Evolutionary conservation across 2,329 filamentous ascomycete genomes (phyloP), one percentile per base, ranked within the genome.

Genomic region (Hypoxylon sp.): DNA sequence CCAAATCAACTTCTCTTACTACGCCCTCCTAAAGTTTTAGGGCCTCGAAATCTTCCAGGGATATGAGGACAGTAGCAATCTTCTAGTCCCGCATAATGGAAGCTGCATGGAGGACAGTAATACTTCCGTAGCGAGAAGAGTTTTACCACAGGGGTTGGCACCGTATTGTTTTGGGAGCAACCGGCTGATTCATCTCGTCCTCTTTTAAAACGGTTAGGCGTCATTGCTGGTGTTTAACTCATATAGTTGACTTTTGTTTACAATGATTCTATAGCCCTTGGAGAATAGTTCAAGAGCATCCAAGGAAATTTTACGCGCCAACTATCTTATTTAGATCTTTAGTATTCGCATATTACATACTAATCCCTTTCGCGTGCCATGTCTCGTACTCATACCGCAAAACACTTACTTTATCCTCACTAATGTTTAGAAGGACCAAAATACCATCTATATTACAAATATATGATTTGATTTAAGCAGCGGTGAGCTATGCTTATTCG

Each of bases 1-100:
- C 84, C 14, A 23, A 56, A 21, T 49, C 21, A 34, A n/a, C n/a
- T 28, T 56, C 41, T 36, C 4, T 30, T n/a, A 17, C 34, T 21
- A 45, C n/a, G 25, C 21, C 25, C 23, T 60, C 46, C 34, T 34
- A 60, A 10, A 19, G 41, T 21, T 30, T 38, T 25, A 32, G 23
- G 6, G 51, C 14, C 30, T 60, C 49, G 6, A 23, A 41, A 28
- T 17, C 30, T 10, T 51, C 19, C 19, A 60, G n/a, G 7, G 46
- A 34, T 13, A 34, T 34, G 10, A 51, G 34, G 9, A 60, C 43
- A 17, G 21, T 50, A 19, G 46, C 46, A 21, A 45, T 51, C 7
- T 46, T 60, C 2, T 51, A n/a, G 46, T 60, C 57, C 19, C 34
- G 34, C 25, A 41, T 17, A 13, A 60, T 51, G 43, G 34, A 60